Evolutionary conservation across 2,329 filamentous ascomycete genomes (phyloP), one percentile per base, ranked within the genome.

Genomic region (Huntiella omanensis): DNA sequence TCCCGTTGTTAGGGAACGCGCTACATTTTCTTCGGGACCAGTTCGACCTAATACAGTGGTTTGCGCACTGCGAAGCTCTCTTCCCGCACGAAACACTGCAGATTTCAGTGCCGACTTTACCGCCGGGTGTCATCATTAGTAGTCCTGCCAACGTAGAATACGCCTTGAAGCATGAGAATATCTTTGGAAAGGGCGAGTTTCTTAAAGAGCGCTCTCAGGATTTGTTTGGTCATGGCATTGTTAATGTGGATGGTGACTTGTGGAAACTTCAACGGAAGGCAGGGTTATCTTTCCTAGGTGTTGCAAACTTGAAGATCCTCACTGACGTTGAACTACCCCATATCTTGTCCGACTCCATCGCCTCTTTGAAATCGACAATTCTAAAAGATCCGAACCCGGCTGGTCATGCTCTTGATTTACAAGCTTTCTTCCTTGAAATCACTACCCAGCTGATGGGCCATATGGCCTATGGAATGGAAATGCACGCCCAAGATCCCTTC

Each of bases 391-490:
- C 40, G 12, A 19, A 15, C 4, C 32, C 40, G 5, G 28, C 12
- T 5, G 40, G 32, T 4, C 40, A 34, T 7, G 8, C 12, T 8
- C 59, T 77, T 1, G 72, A 80, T 54, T 57, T 80, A 41, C 73
- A 79, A 53, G 62, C 60, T n/a, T 60, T 75, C 2, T 70, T 79
- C 40, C 71, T 76, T 45, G 74, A 78, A 55, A 67, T 80, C 40
- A 80, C 75, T 1, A 79, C 75, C 16, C 66, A 73, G 49, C 55
- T 80, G 17, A 78, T 80, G 70, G 76, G 75, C n/a, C 67, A 68
- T 50, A 76, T 79, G 71, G 76, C 76, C 11, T 80, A 80, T 53
- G 70, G 75, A 55, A 78, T 78, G 73, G 73, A 80, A 52, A 77
- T 80, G 64, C 71, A 73, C 54, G 66, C 71, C 41, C 64, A 69